Base-by-base conservation (phyloP, 768 basidiomycete genomes). In the Clitopilus passeckerianus region DNA sequence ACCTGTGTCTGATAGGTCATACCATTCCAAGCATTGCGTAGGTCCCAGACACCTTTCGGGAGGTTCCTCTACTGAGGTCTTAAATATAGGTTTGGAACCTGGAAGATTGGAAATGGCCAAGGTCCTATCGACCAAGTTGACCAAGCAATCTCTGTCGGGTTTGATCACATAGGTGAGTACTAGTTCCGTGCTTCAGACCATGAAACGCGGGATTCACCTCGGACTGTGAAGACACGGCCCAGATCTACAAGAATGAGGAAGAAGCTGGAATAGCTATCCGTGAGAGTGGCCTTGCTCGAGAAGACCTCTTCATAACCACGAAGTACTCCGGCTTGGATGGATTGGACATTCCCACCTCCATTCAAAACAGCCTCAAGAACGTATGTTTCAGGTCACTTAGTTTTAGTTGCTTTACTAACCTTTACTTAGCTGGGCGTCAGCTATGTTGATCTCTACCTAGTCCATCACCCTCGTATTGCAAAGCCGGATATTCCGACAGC, bases 371-470 rank as follows among this genome's bases (percentile, higher is more conserved):
- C 57, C 64, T 89, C 59, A 73, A 79, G 59, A 81, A 81, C 46
- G 86, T 86, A 61, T 44, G 81, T 68, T 30, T 46, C 8, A 2
- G 34, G 2, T 20, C 12, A 34, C 22, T 23, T 22, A 27, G 14
- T 20, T 16, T 37, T 41, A 6, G 15, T 6, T 15, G 23, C 23
- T 22, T 15, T 35, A 30, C 27, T 30, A 22, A 14, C 27, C 37
- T 7, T 50, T 12, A 12, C 12, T 9, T 62, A 89, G 88, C 77
- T 90, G 20, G 86, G 84, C 0, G 74, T 90, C 5, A 65, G 75
- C 1, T 86, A 86, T 63, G 80, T 90, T 12, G 87, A 92, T 68
- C 68, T 90, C 37, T 91, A 91, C 69, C 80, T 90, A 43, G 85
- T 90, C 53, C 88, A 90, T 68, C 64, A 69, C 57, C 86, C 87